Evolutionary conservation across 495 filamentous ascomycete species (phyloP).

Genomic region (Pseudomonodictys pantanalensis): DNA sequence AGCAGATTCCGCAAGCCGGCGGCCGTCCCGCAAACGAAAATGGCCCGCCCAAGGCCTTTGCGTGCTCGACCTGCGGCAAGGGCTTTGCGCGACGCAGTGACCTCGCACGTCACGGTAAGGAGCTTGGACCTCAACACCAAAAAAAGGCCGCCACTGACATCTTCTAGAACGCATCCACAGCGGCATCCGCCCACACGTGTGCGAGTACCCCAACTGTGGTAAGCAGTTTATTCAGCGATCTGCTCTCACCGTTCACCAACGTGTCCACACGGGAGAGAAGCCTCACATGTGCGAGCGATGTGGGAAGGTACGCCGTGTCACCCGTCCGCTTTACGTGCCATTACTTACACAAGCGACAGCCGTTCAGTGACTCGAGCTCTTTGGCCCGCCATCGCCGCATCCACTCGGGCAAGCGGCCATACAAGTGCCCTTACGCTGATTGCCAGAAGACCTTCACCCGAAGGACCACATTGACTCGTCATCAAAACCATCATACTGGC

Average conservation of each 20-base stretch:
- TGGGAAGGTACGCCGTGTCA: constrained; percentile 79
- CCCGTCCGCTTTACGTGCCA: neutral
- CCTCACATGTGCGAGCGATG: constrained; percentile 97
- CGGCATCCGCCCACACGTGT: constrained; percentile 86
- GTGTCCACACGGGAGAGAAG: constrained; percentile 97
- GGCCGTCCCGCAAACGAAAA: constrained; percentile 46
- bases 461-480: constrained; percentile 88
- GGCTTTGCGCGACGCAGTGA: constrained; percentile 93
- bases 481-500: constrained; percentile 93
- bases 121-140: constrained; percentile 8
- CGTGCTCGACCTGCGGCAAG: constrained; percentile 88
- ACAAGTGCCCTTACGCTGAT: constrained; percentile 95
- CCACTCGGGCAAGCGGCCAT: constrained; percentile 92
- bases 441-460: constrained; percentile 99
- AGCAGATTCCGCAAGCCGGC: constrained; percentile 38
- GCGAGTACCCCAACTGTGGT: constrained; percentile 81
- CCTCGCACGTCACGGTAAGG: constrained; percentile 84
- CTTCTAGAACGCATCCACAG: constrained; percentile 89
- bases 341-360: constrained; percentile 50
- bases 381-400: constrained; percentile 90
- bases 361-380: constrained; percentile 98
- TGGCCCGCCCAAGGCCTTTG: constrained; percentile 72
- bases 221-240: constrained; percentile 98
- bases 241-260: constrained; percentile 91
- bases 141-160: constrained; percentile 21